Conservation (phyloP, 139 green algal species). For the Pleodorina starrii region DNA sequence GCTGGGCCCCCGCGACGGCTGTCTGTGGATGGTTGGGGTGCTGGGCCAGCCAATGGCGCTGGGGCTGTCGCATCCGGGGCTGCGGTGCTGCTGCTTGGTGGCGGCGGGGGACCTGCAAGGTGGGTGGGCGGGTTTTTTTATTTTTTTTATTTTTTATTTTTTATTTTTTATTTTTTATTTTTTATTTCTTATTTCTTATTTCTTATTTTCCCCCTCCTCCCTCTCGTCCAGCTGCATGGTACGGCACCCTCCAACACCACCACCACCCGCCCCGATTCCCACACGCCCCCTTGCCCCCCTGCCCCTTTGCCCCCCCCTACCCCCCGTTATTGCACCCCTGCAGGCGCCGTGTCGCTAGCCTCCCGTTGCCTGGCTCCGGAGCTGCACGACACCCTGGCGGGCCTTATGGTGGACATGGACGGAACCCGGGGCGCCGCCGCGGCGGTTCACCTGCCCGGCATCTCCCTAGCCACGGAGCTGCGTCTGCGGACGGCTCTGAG, state of each 20-base stretch:
- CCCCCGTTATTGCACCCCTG: background rate
- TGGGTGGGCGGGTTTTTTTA: background rate
- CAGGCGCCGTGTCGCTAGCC: slow-evolving; percentile 54
- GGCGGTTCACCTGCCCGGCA: slow-evolving; percentile 54
- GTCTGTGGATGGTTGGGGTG: slow-evolving; percentile 65
- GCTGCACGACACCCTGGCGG: slow-evolving; percentile 60
- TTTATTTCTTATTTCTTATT: no score
- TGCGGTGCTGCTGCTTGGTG: slow-evolving; percentile 27
- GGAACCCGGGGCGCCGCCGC: slow-evolving; percentile 36
- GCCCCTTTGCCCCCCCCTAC: no score
- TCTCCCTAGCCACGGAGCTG: slow-evolving; percentile 32
- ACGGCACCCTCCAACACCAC: no score
- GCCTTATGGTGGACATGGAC: slow-evolving; percentile 52
- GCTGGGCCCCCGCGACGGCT: slow-evolving; percentile 62
- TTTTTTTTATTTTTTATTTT: no score
- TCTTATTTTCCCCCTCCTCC: no score
- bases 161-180: no score
- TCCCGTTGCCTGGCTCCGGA: slow-evolving; percentile 16
- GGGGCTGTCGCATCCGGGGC: slow-evolving; percentile 54
- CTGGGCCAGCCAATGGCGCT: slow-evolving; percentile 62
- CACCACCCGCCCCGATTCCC: no score
- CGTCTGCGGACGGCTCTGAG: slow-evolving; percentile 31
- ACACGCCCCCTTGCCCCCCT: no score
- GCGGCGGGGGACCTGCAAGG: slow-evolving; percentile 60
- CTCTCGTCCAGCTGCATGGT: no score